These are phyloP conservation scores for Taiwanofungus camphoratus DNA, from an alignment of 1,284 basidiomycete genomes.

Conservation along the genomic window DNA sequence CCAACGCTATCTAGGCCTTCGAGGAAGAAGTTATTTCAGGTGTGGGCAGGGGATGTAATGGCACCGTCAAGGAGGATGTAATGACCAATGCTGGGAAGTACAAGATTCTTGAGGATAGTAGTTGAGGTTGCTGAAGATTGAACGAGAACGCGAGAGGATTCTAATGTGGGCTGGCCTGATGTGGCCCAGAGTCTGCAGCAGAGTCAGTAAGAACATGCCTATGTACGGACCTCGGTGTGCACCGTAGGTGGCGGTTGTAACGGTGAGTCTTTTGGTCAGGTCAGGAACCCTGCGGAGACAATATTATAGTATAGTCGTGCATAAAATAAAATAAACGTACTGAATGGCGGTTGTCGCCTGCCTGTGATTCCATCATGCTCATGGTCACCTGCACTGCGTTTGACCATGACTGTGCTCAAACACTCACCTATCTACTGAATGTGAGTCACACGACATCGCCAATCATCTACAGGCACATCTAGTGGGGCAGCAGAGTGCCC, in stretches of 20 bases:
- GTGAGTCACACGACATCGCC: too few species aligned
- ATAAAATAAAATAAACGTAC: conserved; percentile 25
- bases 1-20: conserved; percentile 73
- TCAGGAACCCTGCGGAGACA: conserved; percentile 25
- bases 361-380: conserved; percentile 33
- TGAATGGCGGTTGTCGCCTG: conserved; percentile 43
- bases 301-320: too few species aligned
- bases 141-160: conserved; percentile 79
- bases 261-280: conserved; percentile 85
- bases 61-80: conserved; percentile 82
- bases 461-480: too few species aligned
- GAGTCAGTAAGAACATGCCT: neutral
- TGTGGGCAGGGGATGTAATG: conserved; percentile 65
- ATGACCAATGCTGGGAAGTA: conserved; percentile 88
- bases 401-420: too few species aligned
- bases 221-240: conserved; percentile 15
- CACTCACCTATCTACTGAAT: too few species aligned
- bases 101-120: conserved; percentile 90
- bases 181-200: conserved; percentile 86
- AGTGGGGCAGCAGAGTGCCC: too few species aligned
- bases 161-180: conserved; percentile 88
- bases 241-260: conserved; percentile 92
- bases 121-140: conserved; percentile 80
- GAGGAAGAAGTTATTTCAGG: conserved; percentile 96
- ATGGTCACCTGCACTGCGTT: too few species aligned